These are phyloP conservation scores for Boletus smithii DNA, from an alignment of 1,284 basidiomycete genomes.

Conservation along the genomic window DNA sequence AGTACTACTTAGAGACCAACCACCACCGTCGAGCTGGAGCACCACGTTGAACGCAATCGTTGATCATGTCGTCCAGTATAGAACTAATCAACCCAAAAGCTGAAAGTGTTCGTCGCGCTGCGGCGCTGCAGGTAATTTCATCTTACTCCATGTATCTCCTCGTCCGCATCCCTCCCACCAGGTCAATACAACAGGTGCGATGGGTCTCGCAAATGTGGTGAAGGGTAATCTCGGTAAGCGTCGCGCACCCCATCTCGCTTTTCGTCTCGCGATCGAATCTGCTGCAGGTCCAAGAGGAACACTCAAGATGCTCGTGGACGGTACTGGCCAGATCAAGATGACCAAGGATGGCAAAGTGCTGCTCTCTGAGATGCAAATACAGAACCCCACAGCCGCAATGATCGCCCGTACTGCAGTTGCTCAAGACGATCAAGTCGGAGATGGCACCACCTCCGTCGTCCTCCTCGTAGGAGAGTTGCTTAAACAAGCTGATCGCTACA, in stretches of 20 bases:
- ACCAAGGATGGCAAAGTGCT: slow-evolving; percentile 99
- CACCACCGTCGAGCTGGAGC: slow-evolving; percentile 19
- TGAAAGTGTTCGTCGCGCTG: slow-evolving; percentile 89
- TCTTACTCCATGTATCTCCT: slow-evolving; percentile 18
- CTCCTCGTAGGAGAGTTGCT: slow-evolving; percentile 95
- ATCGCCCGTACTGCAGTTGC: slow-evolving; percentile 98
- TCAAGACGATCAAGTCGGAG: slow-evolving; percentile 98
- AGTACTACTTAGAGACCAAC: slow-evolving; percentile 10
- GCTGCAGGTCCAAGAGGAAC: slow-evolving; percentile 85
- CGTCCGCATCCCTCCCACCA: slow-evolving; percentile 34
- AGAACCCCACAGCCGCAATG: slow-evolving; percentile 99
- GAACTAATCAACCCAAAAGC: slow-evolving; percentile 95
- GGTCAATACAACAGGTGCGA: slow-evolving; percentile 91
- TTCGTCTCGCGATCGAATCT: slow-evolving; percentile 19
- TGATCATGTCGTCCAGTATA: slow-evolving; percentile 72
- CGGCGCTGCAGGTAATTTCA: slow-evolving; percentile 82
- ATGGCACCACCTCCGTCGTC: slow-evolving; percentile 97
- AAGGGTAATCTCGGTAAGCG: slow-evolving; percentile 88
- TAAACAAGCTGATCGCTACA: slow-evolving; percentile 97
- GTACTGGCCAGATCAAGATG: slow-evolving; percentile 99
- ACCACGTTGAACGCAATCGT: slow-evolving; percentile 25
- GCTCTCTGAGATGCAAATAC: slow-evolving; percentile 99
- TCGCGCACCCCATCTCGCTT: slow-evolving; percentile 21
- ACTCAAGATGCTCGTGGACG: slow-evolving; percentile 99
- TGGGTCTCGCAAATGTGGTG: slow-evolving; percentile 96